phyloP scores from a whole-genome alignment of 352 stramenopile genomes.

The Phytophthora agathidicida region DNA sequence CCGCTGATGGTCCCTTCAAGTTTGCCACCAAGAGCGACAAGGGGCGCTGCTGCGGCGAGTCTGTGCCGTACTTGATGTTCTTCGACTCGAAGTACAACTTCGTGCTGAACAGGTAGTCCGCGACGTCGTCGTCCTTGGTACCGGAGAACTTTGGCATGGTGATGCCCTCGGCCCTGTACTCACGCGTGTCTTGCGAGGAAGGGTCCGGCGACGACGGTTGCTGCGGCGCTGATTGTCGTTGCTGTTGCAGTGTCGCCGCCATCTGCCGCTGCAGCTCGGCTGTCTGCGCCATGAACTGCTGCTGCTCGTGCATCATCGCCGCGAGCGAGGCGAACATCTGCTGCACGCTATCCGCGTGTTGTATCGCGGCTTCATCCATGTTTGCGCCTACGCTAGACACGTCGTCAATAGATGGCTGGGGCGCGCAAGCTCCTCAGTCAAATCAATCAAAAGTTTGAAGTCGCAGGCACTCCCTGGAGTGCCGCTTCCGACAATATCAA shows the following conservation, averaged over 20 bases:
- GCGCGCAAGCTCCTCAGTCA: background rate
- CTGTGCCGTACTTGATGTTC: slow-evolving; percentile 6
- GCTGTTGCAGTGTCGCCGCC: background rate
- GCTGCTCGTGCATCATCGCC: too few species aligned
- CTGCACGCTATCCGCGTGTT: background rate
- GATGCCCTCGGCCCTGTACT: slow-evolving; percentile 12
- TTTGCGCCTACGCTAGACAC: background rate
- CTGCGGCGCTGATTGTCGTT: background rate
- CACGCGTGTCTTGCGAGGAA: background rate
- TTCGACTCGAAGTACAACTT: slow-evolving; percentile 21
- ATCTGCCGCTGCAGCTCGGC: background rate
- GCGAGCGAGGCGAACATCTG: too few species aligned
- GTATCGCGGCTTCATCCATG: background rate
- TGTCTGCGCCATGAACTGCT: too few species aligned
- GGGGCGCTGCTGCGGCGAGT: slow-evolving; percentile 1
- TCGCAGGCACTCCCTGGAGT: too few species aligned
- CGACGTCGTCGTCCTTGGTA: slow-evolving; percentile 12
- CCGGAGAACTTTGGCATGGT: too few species aligned
- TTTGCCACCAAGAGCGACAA: slow-evolving; percentile 5
- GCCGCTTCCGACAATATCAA: background rate
- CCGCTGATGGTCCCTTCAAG: background rate
- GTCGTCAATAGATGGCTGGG: slow-evolving; percentile 2
- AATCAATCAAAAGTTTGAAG: slow-evolving; percentile 6
- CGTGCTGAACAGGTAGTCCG: slow-evolving; percentile 10
- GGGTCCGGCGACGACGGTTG: background rate